Evolutionary conservation across 352 stramenopile genomes (phyloP), one percentile per base, ranked within the genome.

Genomic region (Globisporangium sylvaticum): DNA sequence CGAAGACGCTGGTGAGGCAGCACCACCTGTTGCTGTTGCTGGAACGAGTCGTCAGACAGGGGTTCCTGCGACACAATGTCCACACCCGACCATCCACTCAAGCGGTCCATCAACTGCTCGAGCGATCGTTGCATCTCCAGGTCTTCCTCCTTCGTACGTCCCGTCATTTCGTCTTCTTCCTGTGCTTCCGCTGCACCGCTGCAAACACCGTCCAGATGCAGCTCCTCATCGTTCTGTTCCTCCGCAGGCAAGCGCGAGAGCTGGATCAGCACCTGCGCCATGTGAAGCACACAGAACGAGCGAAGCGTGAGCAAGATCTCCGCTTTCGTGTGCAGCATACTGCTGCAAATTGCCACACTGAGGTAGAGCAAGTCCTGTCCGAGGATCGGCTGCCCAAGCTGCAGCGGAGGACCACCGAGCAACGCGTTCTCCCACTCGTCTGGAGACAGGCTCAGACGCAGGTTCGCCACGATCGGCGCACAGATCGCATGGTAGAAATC

Each of bases 271-370:
- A 90, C 82, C 74, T 95, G 87, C 1, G 75, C 81, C 82, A 94
- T 92, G 69, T 92, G 75, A 4, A 95, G 71, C 48, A 92, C 75
- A 34, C 84, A 92, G 29, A 95, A 78, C 14, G 79, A 89, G 18
- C 85, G 84, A 29, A 95, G 86, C 1, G 87, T 92, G 24, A 88
- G 74, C 57, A 95, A 59, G 44, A 95, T 92, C 25, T 95, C 83
- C 0, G 87, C 77, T 62, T 94, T 93, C 1, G 83, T 85, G 27
- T 75, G 79, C 53, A 95, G 39, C 78, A 93, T 89, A 60, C 80
- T 91, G 62, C 84, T 89, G 70, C 85, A 94, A 34, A 94, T 76
- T 20, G 84, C 82, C 9, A 93, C 81, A 29, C 76, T 87, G 2
- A 91, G 65, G 60, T 90, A 90, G 50, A 94, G 87, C 27, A 95